phyloP scores from a whole-genome alignment of 257 asterid species.

The Solanum chilense region DNA sequence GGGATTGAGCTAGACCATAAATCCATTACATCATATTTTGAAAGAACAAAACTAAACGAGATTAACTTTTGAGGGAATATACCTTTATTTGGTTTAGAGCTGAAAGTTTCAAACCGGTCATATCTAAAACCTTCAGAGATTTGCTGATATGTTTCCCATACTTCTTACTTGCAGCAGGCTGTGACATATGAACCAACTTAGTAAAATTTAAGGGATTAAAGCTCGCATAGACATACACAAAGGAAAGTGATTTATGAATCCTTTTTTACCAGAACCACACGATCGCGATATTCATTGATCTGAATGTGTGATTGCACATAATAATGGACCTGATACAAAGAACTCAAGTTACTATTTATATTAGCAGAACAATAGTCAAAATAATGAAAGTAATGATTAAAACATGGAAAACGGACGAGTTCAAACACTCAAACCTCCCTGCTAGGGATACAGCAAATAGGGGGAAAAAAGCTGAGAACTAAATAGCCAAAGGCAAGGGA shows the following conservation, averaged over 20 bases:
- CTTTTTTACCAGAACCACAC: constrained; percentile 52
- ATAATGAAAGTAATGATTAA: neutral
- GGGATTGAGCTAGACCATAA: neutral
- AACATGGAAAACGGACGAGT: neutral
- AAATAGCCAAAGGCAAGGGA: neutral
- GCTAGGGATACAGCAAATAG: neutral
- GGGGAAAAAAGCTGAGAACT: neutral
- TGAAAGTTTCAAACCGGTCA: constrained; percentile 71
- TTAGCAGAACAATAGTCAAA: neutral
- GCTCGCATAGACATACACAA: neutral
- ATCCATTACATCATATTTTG: neutral
- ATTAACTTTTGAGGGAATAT: neutral
- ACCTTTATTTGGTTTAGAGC: constrained; percentile 63
- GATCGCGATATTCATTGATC: constrained; percentile 73
- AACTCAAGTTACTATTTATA: neutral
- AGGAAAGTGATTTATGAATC: neutral
- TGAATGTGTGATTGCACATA: constrained; percentile 76
- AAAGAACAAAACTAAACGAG: neutral
- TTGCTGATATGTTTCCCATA: constrained; percentile 37
- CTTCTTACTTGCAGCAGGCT: constrained; percentile 57
- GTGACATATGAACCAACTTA: neutral
- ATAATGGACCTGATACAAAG: constrained; percentile 47
- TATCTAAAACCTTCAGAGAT: constrained; percentile 56
- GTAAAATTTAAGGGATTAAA: neutral
- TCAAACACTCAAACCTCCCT: neutral